These are phyloP conservation scores for Penicillium ochrochloron DNA, from an alignment of 495 filamentous ascomycete species.

Conservation along the genomic window DNA sequence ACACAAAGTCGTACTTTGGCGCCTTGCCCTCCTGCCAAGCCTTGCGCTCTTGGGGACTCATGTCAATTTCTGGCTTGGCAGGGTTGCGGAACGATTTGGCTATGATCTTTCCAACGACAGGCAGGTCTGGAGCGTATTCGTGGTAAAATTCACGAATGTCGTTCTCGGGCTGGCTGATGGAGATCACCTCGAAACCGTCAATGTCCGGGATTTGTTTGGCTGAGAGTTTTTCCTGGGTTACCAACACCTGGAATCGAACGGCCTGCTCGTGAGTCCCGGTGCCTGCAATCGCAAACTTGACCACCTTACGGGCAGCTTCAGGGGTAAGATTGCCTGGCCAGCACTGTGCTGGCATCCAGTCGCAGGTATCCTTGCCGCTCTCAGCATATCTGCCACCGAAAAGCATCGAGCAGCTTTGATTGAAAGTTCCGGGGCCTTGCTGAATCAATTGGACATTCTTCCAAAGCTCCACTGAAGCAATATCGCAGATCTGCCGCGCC, in stretches of 20 bases:
- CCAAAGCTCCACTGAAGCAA: conserved; percentile 68
- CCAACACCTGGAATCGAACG: conserved; percentile 34
- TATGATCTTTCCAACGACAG: conserved; percentile 49
- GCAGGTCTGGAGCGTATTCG: conserved; percentile 38
- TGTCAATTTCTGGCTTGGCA: conserved; percentile 43
- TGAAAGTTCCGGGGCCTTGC: conserved; percentile 74
- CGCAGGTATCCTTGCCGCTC: conserved; percentile 31
- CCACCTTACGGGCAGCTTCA: conserved; percentile 46
- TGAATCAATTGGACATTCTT: conserved; percentile 52
- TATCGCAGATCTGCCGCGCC: conserved; percentile 69
- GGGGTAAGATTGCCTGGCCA: conserved; percentile 25
- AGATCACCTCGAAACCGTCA: conserved; percentile 60
- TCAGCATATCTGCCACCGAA: conserved; percentile 56
- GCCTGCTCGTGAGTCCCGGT: conserved; percentile 45
- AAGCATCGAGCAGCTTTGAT: conserved; percentile 64
- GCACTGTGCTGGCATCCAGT: conserved; percentile 26
- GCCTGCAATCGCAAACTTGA: conserved; percentile 50
- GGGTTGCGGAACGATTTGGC: conserved; percentile 50
- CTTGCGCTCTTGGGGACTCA: conserved; percentile 46
- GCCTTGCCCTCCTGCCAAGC: conserved; percentile 31
- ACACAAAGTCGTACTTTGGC: conserved; percentile 53
- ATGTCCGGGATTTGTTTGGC: conserved; percentile 48
- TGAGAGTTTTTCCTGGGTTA: conserved; percentile 27
- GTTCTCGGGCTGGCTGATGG: conserved; percentile 46
- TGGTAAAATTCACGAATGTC: conserved; percentile 50